Conservation (phyloP, 257 asterid genomes). For the Solanum gandarillasii region DNA sequence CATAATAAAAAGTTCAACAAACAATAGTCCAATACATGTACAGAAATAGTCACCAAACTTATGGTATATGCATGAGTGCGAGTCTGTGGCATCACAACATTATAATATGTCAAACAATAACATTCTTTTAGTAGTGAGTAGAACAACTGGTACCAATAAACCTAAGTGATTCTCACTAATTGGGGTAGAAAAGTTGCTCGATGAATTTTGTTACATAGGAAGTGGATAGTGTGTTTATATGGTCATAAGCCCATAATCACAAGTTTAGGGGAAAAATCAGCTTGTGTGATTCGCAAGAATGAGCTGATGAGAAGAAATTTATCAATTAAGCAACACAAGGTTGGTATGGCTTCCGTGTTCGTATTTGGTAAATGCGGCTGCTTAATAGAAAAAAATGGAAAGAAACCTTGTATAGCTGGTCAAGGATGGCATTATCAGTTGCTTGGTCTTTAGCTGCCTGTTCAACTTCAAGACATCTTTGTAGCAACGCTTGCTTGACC, state of each 20-base stretch:
- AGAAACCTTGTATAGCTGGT: conserved; percentile 62
- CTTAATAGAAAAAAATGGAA: not conserved
- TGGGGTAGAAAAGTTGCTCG: not conserved
- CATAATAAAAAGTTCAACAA: not conserved
- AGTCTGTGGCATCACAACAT: not conserved
- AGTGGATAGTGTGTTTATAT: not conserved
- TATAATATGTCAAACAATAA: not conserved
- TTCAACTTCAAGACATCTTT: conserved; percentile 70
- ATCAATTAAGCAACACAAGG: not conserved
- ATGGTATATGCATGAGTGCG: not conserved
- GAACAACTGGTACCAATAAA: not conserved
- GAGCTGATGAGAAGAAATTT: not conserved
- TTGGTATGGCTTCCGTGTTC: not conserved
- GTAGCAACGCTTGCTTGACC: conserved; percentile 65
- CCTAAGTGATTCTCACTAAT: not conserved
- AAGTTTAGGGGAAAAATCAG: not conserved
- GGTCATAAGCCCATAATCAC: not conserved
- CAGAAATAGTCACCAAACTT: not conserved
- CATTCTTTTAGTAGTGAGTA: not conserved
- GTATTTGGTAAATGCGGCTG: not conserved
- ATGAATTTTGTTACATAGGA: not conserved
- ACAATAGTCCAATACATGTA: not conserved
- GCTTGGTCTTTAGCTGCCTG: conserved; percentile 95
- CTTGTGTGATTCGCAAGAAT: not conserved
- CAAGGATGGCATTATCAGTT: conserved; percentile 89